Base-by-base conservation (phyloP, 352 stramenopile genomes). In the Globisporangium cederbergense region DNA sequence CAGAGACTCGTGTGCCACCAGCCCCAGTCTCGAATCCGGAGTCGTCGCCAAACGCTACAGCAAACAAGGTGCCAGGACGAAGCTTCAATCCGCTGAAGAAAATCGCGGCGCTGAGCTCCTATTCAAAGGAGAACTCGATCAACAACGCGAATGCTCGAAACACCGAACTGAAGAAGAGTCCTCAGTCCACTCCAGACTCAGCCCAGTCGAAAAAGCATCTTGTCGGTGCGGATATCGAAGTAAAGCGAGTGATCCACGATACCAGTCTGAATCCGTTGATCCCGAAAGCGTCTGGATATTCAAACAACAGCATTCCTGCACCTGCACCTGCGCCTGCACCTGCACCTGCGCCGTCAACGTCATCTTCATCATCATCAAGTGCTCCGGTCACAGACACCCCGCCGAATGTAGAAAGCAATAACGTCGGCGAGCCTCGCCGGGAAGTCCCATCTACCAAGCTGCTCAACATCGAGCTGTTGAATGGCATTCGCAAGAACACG, bases 21-120 rank as follows among this genome's bases (percentile, higher is more conserved):
- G 51, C 66, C 42, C 58, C 65, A 53, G 62, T 70, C 22, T 62
- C 68, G n/a, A 68, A 70, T 32, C 30, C 58, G 13, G 68, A 61
- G 20, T 30, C 51, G 11, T 62, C 68, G 6, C 50, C 56, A 9
- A 65, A 14, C 20, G 22, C 58, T 1, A 43, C 51, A 0, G n/a
- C 25, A 18, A 67, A 42, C 36, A 42, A 63, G 34, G 30, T 45
- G 18, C 42, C 53, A 14, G 66, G 71, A 28, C 79, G 79, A 65
- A 79, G 59, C 59, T 84, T 87, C 57, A 87, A 83, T 57, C 78
- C 78, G 34, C 64, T 88, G 30, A 87, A 88, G 67, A 89, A 89
- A 60, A 86, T 89, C 56, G 74, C 75, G 42, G 67, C 71, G 16
- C 65, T 85, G 8, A 70, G 72, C 20, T 75, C 64, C 30, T 75